A percentile compares a stretch with the other conserved stretches of the same genome.
These are phyloP conservation scores for Glutinoglossum americanum DNA, from an alignment of 495 filamentous ascomycete genomes.

Conservation along the genomic window DNA sequence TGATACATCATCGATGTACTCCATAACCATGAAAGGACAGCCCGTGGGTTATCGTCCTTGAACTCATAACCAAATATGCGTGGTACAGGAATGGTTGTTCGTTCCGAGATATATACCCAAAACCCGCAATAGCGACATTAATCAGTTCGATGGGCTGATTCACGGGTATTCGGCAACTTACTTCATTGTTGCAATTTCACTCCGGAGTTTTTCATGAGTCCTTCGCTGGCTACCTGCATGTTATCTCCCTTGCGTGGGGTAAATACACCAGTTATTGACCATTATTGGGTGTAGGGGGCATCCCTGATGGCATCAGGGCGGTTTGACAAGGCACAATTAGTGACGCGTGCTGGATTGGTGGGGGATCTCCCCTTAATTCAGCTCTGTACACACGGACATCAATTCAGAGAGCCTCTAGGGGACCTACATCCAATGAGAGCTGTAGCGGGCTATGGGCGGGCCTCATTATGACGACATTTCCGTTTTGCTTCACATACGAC, in stretches of 20 bases:
- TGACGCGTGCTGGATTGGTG: neutral
- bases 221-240: too few species aligned
- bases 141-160: neutral
- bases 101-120: neutral
- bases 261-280: too few species aligned
- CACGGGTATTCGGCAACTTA: neutral
- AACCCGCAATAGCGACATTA: too few species aligned
- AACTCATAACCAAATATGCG: neutral
- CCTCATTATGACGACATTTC: neutral
- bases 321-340: neutral
- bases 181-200: neutral
- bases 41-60: neutral
- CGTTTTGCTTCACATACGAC: neutral
- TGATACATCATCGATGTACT: neutral
- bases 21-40: neutral
- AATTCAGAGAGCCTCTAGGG: neutral
- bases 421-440: neutral
- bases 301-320: neutral
- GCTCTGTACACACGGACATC: neutral
- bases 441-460: too few species aligned
- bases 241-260: too few species aligned
- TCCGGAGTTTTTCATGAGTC: neutral
- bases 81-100: neutral
- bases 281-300: too few species aligned
- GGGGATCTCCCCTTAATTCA: neutral